Evolutionary conservation across 768 basidiomycete genomes (phyloP).

Genomic region (Tubosaeta sp.): DNA sequence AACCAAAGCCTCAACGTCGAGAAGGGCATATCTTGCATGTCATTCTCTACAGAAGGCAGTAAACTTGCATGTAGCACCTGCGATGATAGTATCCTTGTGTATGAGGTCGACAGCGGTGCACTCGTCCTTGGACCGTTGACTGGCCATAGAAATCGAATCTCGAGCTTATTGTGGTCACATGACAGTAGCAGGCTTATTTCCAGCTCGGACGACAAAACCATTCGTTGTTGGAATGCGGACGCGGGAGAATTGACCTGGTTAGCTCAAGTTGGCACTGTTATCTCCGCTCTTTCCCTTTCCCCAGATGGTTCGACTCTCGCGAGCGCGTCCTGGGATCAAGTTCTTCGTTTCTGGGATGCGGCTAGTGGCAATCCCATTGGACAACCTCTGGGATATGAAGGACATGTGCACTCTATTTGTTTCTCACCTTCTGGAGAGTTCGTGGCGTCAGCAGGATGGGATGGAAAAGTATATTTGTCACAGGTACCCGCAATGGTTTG

Average conservation of each 20-base stretch:
- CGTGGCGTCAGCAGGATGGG: background rate
- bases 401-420: background rate
- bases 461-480: background rate
- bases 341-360: slow-evolving; percentile 9
- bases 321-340: slow-evolving; percentile 2
- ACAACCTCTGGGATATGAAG: background rate
- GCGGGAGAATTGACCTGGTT: slow-evolving; percentile 3
- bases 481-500: background rate
- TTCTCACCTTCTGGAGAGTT: slow-evolving; percentile 3
- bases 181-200: background rate
- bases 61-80: slow-evolving; percentile 1
- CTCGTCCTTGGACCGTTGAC: background rate
- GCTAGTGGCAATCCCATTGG: background rate
- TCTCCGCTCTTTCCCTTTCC: background rate
- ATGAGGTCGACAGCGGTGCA: background rate
- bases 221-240: slow-evolving; percentile 7
- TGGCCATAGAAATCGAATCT: background rate
- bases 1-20: background rate
- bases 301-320: slow-evolving; percentile 6
- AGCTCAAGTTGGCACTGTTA: background rate
- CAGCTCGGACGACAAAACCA: background rate
- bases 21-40: background rate
- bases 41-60: background rate
- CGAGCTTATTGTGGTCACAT: slow-evolving; percentile 1
- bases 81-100: background rate